Base-by-base conservation (phyloP, 2,329 filamentous ascomycete species). In the Hypoxylon sp. region DNA sequence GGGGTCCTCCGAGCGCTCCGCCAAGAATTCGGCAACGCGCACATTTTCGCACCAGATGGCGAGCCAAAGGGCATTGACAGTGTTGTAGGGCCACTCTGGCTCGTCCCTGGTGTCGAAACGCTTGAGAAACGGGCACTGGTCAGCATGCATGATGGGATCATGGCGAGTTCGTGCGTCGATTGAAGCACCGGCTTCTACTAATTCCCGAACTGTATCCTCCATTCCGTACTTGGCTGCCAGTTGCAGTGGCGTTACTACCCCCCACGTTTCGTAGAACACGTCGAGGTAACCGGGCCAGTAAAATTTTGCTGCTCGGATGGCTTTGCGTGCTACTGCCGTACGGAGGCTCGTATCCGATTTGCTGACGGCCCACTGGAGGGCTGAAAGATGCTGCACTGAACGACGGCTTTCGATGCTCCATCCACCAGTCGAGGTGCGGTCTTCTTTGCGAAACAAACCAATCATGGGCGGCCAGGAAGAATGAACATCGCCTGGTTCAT, bases 201-300 rank as follows among this genome's bases (percentile, higher is more conserved):
- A n/a, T 12, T 36, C 32, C 13, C 13, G 9, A 23, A 20, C 4
- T 12, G 23, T 7, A 5, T 13, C 32, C 11, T 23, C 6, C 7
- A 2, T 11, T 4, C 7, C 20, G 7, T 23, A 5, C 4, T 2
- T 25, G 7, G 32, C 19, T 16, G 32, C 32, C 5, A 23, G n/a
- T 2, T 36, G 17, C 12, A 36, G 9, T 3, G 19, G 19, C 3
- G 17, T 12, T 11, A 23, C 9, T n/a, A 8, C 17, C 11, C 17
- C 17, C 11, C 3, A 8, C 9, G 6, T 25, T 7, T 3, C n/a
- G 11, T 19, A 36, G 7, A 3, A 11, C 1, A 32, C 19, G 11
- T 23, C 17, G 16, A 43, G 27, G 20, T 43, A 43, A n/a, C 25
- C 20, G 4, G 38, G 38, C 38, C 27, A 43, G 12, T 32, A 3